These are phyloP conservation scores for Rhodotorula toruloides DNA, from an alignment of 768 basidiomycete genomes.

Conservation along the genomic window DNA sequence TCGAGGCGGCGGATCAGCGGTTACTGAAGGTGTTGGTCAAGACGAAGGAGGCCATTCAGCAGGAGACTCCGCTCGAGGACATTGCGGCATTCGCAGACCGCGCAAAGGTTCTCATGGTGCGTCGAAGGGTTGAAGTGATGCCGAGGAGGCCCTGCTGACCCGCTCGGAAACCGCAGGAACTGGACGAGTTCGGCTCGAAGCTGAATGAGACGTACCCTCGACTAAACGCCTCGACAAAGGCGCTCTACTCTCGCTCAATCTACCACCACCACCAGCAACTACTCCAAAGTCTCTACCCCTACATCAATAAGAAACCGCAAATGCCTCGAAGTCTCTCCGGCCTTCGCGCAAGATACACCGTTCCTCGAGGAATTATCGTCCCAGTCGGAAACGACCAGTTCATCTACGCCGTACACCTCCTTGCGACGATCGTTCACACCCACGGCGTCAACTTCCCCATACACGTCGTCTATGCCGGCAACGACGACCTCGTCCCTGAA, in stretches of 20 bases:
- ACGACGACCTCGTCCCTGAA: conserved; percentile 27
- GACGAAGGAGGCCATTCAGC: conserved; percentile 32
- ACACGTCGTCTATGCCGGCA: conserved; percentile 35
- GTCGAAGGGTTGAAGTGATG: background rate
- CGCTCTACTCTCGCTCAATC: conserved; percentile 27
- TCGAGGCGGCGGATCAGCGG: conserved; percentile 13
- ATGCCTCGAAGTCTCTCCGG: conserved; percentile 11
- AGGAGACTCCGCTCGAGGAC: conserved; percentile 3
- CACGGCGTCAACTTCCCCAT: conserved; percentile 35
- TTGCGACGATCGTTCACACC: conserved; percentile 38
- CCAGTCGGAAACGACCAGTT: conserved; percentile 36
- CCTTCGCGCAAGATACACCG: background rate
- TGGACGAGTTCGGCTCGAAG: conserved; percentile 11
- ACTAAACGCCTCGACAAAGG: conserved; percentile 22
- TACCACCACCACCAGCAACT: conserved; percentile 27
- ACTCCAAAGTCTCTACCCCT: conserved; percentile 31
- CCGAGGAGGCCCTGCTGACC: background rate
- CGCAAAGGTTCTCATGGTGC: conserved; percentile 19
- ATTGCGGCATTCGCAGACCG: conserved; percentile 16
- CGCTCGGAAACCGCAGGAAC: background rate
- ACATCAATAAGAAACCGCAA: conserved; percentile 14
- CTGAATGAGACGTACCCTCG: conserved; percentile 21
- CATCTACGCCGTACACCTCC: conserved; percentile 31
- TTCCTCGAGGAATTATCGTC: conserved; percentile 27
- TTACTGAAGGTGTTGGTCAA: conserved; percentile 22